Conservation (phyloP, 176 grass and related monocot species). For the maize (Zea mays) region DNA sequence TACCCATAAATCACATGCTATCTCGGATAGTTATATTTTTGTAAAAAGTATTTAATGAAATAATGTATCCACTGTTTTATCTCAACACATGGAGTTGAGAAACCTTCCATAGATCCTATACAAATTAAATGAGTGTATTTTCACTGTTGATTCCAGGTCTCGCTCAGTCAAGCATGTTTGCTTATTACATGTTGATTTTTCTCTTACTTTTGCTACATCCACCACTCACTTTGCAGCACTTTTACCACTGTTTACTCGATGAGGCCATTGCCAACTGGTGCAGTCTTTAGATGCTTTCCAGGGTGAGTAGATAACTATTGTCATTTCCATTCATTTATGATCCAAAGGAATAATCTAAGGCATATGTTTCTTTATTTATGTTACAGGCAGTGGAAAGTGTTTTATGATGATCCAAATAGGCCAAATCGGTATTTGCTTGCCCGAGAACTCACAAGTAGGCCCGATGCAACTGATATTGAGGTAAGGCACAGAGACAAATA, state of each 20-base stretch:
- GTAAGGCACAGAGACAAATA: slow-evolving; percentile 34
- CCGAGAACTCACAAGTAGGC: slow-evolving; percentile 61
- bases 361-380: slow-evolving; percentile 12
- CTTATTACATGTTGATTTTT: slow-evolving; percentile 16
- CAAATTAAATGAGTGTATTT: not conserved
- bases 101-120: not conserved
- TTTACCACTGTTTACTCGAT: slow-evolving; percentile 96
- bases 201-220: slow-evolving; percentile 1
- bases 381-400: slow-evolving; percentile 89
- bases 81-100: not conserved
- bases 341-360: not conserved
- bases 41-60: not conserved
- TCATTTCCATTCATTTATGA: not conserved
- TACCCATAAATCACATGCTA: not conserved
- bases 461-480: slow-evolving; percentile 87
- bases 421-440: slow-evolving; percentile 87
- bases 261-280: slow-evolving; percentile 84
- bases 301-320: slow-evolving; percentile 50
- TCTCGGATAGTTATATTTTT: not conserved
- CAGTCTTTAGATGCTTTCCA: slow-evolving; percentile 90
- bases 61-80: not conserved
- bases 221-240: slow-evolving; percentile 54
- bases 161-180: not conserved
- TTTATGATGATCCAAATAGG: slow-evolving; percentile 75
- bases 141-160: not conserved